Base-by-base conservation (phyloP, 768 basidiomycete species). In the Boletus bicolor region DNA sequence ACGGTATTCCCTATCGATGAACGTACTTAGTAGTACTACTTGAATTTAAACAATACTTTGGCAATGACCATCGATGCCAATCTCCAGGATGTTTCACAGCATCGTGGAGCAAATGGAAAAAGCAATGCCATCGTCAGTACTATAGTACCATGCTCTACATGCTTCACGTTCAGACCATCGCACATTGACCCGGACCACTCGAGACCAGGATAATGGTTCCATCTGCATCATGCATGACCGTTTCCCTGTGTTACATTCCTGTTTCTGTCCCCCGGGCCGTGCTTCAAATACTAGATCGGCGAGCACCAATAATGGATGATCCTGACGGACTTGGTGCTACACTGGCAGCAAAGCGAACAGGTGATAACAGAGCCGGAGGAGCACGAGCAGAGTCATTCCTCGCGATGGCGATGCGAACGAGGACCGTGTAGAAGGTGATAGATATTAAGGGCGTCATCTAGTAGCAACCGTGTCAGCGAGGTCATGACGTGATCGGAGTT, bases 361-460 rank as follows among this genome's bases (percentile, higher is more conserved):
- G 55, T 1, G 64, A 64, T 17, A 65, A 8, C 38, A 47, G 36
- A 12, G 44, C 17, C 3, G 46, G 1, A 7, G 32, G 6, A 10
- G 7, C 10, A 4, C 12, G 10, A 26, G 30, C 4, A 36, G 24
- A 1, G 15, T 19, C 34, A 11, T 50, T 44, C 44, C 36, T 67
- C 28, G 62, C 65, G 14, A 62, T 49, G 0, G 53, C 57, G 36
- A 66, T 54, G 21, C 65, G 65, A 30, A 66, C 53, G 39, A 64
- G 51, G 19, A 65, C 49, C 42, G 7, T 53, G 41, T 56, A 47
- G 17, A 65, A 64, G 9, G 63, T 30, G 24, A 64, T 66, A 3
- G 65, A 64, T 52, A 66, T 60, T 26, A 62, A 62, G 5, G 57
- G 62, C 8, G 54, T 64, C 37, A 59, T 53, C 65, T 67, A 5